Evolutionary conservation across 495 filamentous ascomycete genomes (phyloP).

Genomic region (Penicillium argentinense): DNA sequence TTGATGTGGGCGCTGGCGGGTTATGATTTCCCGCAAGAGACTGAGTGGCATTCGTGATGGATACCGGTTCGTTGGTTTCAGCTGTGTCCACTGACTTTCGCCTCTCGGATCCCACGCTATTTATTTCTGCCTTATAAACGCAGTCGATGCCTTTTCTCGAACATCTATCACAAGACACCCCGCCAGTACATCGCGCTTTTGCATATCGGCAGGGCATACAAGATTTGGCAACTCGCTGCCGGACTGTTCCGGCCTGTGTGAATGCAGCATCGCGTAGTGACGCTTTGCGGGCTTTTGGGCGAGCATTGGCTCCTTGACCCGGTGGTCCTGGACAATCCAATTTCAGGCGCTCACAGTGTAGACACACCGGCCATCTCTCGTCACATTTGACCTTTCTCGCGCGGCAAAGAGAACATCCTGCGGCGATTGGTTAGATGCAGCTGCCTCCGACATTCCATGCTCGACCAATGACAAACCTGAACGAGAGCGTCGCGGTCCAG

Average conservation of each 20-base stretch:
- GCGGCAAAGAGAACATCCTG: slow-evolving; percentile 21
- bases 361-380: slow-evolving; percentile 19
- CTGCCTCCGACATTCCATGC: not conserved
- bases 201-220: slow-evolving; percentile 24
- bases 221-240: slow-evolving; percentile 21
- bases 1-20: too few species aligned
- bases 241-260: slow-evolving; percentile 22
- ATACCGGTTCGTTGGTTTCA: not conserved
- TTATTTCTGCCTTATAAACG: slow-evolving; percentile 9
- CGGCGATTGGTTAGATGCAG: not conserved
- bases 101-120: not conserved
- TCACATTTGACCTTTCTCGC: slow-evolving; percentile 24
- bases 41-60: too few species aligned
- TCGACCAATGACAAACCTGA: slow-evolving; percentile 12
- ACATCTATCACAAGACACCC: slow-evolving; percentile 19
- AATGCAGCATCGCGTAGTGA: slow-evolving; percentile 1
- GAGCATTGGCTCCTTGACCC: not conserved
- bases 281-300: not conserved
- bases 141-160: slow-evolving; percentile 19
- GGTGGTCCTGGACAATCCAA: slow-evolving; percentile 20
- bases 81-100: not conserved
- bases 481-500: slow-evolving; percentile 14
- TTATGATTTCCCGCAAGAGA: too few species aligned
- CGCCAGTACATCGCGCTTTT: slow-evolving; percentile 28
- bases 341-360: slow-evolving; percentile 17